Base-by-base conservation (phyloP, 257 asterid species). In the Craterostigma plantagineum region DNA sequence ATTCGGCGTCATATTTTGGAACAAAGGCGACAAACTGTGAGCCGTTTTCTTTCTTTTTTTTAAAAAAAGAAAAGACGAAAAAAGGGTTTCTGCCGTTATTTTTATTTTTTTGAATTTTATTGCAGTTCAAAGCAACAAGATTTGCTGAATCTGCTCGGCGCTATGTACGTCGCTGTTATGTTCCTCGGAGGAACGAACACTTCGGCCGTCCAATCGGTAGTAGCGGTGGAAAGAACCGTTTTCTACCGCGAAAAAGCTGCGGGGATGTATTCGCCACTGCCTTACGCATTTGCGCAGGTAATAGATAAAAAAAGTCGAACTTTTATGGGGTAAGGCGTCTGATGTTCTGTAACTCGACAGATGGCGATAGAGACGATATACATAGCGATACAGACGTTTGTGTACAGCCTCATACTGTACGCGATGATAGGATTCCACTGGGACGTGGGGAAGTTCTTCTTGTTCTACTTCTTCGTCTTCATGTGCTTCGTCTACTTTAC, bases 201-300 rank as follows among this genome's bases (percentile, higher is more conserved):
- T 36, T 64, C 77, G 8, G 67, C 91, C 7, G 83, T 77, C 16
- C 86, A 76, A 53, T 69, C 93, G 1, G 82, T 81, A 14, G 91
- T 77, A 15, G 77, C 86, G 0, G 76, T 81, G 1, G 93, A 77
- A 57, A 60, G 93, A 61, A 81, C 86, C 0, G 93, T 81, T 42
- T 81, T 73, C 61, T 81, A 81, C 54, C 91, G 93, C 9, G 91
- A 81, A 63, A 81, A 71, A 51, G 91, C 82, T 30, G 91, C 93
- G 0, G 86, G 91, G 54, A 77, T 81, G 86, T 81, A 69, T 51
- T 77, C 93, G 6, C 64, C 86, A 16, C 52, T 77, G 60, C 93
- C 91, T 54, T 77, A 77, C 57, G 93, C 93, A 42, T 77, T 81
- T 49, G 72, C 93, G 3, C 77, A 70, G 67, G 76, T 69, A 34